These are phyloP conservation scores for Urtica urens DNA, from an alignment of 306 rosid genomes.

Conservation along the genomic window DNA sequence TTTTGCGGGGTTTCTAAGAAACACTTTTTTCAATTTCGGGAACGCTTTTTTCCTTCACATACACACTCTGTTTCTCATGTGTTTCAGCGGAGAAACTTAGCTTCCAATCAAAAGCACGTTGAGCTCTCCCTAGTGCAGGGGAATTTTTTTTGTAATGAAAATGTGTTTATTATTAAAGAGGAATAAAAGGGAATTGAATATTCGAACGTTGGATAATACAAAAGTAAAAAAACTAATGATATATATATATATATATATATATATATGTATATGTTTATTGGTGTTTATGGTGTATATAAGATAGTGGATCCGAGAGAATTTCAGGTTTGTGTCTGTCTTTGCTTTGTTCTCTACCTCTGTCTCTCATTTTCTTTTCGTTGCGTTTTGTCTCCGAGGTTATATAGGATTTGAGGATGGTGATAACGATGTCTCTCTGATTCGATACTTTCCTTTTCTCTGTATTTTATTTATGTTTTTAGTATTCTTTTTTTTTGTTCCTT, in stretches of 20 bases:
- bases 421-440: conserved; percentile 15
- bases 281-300: conserved; percentile 13
- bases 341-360: conserved; percentile 13
- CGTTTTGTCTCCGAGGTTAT: conserved; percentile 7
- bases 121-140: conserved; percentile 13
- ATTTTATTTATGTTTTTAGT: neutral
- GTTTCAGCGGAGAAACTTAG: conserved; percentile 46
- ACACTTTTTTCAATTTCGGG: conserved; percentile 20
- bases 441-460: conserved; percentile 3
- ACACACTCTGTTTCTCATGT: conserved; percentile 44
- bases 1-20: conserved; percentile 67
- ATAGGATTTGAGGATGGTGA: conserved; percentile 4
- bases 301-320: conserved; percentile 42
- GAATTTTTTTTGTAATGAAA: conserved; percentile 13
- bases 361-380: conserved; percentile 3
- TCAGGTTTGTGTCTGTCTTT: conserved; percentile 42
- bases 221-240: too few relatives aligned
- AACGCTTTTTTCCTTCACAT: conserved; percentile 31
- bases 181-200: conserved; percentile 18
- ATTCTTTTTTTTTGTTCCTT: neutral
- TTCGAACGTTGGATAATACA: conserved; percentile 7
- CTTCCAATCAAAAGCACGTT: conserved; percentile 59
- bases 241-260: too few relatives aligned
- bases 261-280: neutral
- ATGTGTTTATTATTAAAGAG: neutral